Conservation (phyloP, 345 rosid species). For the Gossypium turneri region DNA sequence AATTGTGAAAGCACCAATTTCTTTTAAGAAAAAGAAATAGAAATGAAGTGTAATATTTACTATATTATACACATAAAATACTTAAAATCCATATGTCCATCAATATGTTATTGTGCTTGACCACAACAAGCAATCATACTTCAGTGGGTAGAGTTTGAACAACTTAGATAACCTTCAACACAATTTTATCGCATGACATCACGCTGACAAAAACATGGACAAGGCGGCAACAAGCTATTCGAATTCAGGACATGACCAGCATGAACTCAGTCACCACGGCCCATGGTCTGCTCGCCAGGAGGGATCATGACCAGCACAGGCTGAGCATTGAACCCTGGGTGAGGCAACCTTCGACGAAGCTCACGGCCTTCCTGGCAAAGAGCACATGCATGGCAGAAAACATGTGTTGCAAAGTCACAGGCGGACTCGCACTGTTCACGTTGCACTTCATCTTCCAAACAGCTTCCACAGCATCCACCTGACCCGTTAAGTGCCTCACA, state of each 20-base stretch:
- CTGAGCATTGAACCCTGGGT: slow-evolving; percentile 77
- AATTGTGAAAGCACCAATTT: not conserved
- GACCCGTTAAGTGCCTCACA: slow-evolving; percentile 73
- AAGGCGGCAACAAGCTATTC: not conserved
- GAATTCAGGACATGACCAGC: not conserved
- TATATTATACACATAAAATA: not conserved
- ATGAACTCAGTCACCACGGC: slow-evolving; percentile 40
- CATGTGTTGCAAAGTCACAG: slow-evolving; percentile 72
- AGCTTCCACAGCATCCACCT: slow-evolving; percentile 79
- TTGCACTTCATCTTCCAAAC: slow-evolving; percentile 61
- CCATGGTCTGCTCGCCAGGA: slow-evolving; percentile 76
- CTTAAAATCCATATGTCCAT: not conserved
- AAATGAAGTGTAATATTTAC: not conserved
- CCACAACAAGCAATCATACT: not conserved
- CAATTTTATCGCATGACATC: not conserved
- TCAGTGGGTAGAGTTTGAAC: not conserved
- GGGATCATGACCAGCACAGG: slow-evolving; percentile 72
- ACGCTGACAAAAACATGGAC: not conserved
- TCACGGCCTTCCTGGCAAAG: slow-evolving; percentile 99
- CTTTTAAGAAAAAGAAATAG: not conserved
- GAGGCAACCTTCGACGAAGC: slow-evolving; percentile 77
- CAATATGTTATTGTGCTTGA: not conserved
- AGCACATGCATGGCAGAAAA: slow-evolving; percentile 81
- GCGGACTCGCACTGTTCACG: slow-evolving; percentile 70
- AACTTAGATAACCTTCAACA: not conserved